Evolutionary conservation across 2,329 filamentous ascomycete species (phyloP), one percentile per base, ranked within the genome.

Genomic region (Fusarium circinatum): DNA sequence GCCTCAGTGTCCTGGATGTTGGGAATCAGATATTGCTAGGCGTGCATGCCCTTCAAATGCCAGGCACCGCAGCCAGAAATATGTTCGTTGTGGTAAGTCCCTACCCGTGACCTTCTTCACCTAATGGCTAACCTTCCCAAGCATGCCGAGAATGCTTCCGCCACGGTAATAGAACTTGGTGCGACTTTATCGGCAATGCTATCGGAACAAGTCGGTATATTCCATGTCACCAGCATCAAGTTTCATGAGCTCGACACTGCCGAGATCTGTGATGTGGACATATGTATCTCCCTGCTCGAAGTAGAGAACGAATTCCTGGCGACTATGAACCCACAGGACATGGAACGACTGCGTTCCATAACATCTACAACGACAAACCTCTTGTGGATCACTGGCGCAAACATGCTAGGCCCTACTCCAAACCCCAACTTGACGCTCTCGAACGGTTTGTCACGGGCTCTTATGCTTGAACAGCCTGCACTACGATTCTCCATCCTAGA

Each of bases 81-180:
- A 8, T 36, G 6, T 51, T 51, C 8, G 24, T 51, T 24, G 4
- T 34, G 30, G 48, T 36, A 15, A 34, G 48, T 26, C 5, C 10
- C 0, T 10, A 9, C 15, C 47, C 1, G 17, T 17, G 3, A 12
- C 14, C 3, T 6, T 1, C 20, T 12, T 11, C 3, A 15, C 13
- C 0, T 15, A 20, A 11, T 30, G 2, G 6, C 26, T 48, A 11
- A 28, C 3, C 8, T 15, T 8, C 10, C 18, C 9, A 24, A 51
- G 48, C n/a, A 12, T 24, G 8, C 48, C 30, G n/a, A 20, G 0
- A 15, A 34, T 51, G 15, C 48, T 20, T 51, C 30, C 8, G 8
- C 17, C 8, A 20, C 8, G 0, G 30, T 51, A 5, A 4, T 10
- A 24, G 6, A 51, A 4, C 5, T 51, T 20, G 17, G n/a, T 7